phyloP scores from a whole-genome alignment of 345 rosid genomes.

The Rhizophora apiculata region DNA sequence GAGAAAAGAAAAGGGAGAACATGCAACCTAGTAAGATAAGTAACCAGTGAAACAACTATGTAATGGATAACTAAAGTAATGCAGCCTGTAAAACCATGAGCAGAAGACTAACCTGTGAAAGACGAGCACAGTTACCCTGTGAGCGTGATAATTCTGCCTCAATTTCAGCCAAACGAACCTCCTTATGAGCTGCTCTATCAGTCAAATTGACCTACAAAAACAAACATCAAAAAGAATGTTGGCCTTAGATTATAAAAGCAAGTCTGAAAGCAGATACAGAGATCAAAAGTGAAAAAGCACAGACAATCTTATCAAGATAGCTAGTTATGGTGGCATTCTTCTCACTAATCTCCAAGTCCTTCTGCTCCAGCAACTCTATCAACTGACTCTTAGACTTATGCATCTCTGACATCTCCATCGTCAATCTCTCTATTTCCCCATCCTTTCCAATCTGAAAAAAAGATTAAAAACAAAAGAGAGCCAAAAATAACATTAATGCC shows the following conservation, averaged over 20 bases:
- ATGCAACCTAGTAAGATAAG: too few relatives aligned
- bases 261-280: neutral
- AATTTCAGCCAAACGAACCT: constrained; percentile 57
- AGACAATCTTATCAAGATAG: constrained; percentile 83
- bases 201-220: constrained; percentile 61
- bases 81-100: too few relatives aligned
- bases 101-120: constrained; percentile 53
- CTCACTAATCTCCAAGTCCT: constrained; percentile 73
- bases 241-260: neutral
- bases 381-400: constrained; percentile 87
- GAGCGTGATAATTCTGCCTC: constrained; percentile 66
- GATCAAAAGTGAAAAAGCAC: constrained; percentile 13
- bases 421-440: constrained; percentile 73
- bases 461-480: neutral
- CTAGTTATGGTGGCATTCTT: constrained; percentile 62
- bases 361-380: constrained; percentile 76
- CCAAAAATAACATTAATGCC: neutral
- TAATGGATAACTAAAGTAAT: too few relatives aligned
- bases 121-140: constrained; percentile 59
- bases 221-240: constrained; percentile 6
- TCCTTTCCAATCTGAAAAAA: constrained; percentile 71
- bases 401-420: constrained; percentile 60
- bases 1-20: too few relatives aligned
- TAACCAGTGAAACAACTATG: too few relatives aligned
- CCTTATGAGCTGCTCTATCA: constrained; percentile 58